Base-by-base conservation (phyloP, 2,329 filamentous ascomycete species). In the Plectosphaerella plurivora region DNA sequence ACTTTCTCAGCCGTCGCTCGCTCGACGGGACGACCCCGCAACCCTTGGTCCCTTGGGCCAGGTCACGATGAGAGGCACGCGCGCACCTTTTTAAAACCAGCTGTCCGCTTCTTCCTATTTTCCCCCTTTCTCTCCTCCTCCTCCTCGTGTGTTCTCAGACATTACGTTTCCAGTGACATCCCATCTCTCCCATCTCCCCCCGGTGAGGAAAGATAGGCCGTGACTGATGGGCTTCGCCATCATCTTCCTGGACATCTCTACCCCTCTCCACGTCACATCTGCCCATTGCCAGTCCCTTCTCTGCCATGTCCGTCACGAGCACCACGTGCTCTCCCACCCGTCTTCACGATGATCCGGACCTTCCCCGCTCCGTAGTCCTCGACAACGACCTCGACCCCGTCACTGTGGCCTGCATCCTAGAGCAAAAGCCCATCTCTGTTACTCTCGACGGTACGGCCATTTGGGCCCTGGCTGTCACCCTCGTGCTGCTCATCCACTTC, bases 401-500 rank as follows among this genome's bases (percentile, higher is more conserved):
- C 47, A 72, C 55, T 33, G 57, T 33, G 28, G 51, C 24, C 33
- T 57, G 35, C 39, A 47, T 62, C 33, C 59, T 78, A 55, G 72
- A 72, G 35, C 77, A 82, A 62, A 72, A 75, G 57, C 72, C 78
- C 45, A 69, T 82, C 51, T 75, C 73, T 41, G 62, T 84, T 50
- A 82, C 79, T 0, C 73, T 85, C 14, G 72, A 80, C 51, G 77
- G 75, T 37, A 64, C 70, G 8, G 68, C 73, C 58, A 73, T 83
- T 53, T 72, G 79, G 50, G 61, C 68, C 41, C 61, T 74, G 11
- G 67, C 77, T 5, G 53, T 77, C 25, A 57, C 70, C 18, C 71
- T 84, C 52, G 73, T 82, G 39, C 57, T 77, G 35, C 71, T 74
- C 57, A 76, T 84, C 60, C 77, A 82, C 58, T 73, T 78, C 52